These are phyloP conservation scores for Hypoxylon sp. DNA, from an alignment of 2,329 filamentous ascomycete species.

Conservation along the genomic window DNA sequence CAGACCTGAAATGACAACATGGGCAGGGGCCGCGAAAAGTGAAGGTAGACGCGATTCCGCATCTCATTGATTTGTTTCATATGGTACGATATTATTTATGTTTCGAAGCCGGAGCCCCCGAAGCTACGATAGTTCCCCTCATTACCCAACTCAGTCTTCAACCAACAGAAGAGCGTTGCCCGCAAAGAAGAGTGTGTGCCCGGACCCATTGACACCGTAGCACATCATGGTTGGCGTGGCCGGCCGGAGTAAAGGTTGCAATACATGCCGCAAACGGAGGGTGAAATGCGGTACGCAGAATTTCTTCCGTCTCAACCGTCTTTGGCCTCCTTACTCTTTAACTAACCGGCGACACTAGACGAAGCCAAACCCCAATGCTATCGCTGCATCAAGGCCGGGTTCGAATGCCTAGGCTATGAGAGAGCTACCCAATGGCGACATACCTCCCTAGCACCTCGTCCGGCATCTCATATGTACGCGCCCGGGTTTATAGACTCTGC, in stretches of 20 bases:
- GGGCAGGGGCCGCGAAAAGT: not conserved
- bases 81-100: constrained; percentile 5
- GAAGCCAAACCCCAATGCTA: constrained; percentile 38
- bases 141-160: not conserved
- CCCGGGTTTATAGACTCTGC: constrained; percentile 22
- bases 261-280: constrained; percentile 39
- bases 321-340: constrained; percentile 5
- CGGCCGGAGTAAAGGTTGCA: constrained; percentile 40
- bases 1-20: constrained; percentile 3
- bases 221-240: constrained; percentile 40
- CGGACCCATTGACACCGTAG: not conserved
- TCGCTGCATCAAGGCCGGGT: constrained; percentile 38
- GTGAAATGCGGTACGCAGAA: constrained; percentile 39
- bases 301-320: not conserved
- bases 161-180: not conserved
- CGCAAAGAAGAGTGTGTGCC: not conserved
- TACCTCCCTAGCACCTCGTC: constrained; percentile 27
- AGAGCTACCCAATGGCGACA: constrained; percentile 39
- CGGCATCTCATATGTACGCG: constrained; percentile 13
- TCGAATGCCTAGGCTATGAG: constrained; percentile 39
- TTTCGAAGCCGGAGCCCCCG: constrained; percentile 2
- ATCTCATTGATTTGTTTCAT: constrained; percentile 12
- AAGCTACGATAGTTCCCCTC: constrained; percentile 1
- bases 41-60: constrained; percentile 9
- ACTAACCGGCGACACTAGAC: constrained; percentile 29